Percentiles rank a stretch among this genome's conserved stretches.
phyloP scores from a whole-genome alignment of 495 filamentous ascomycete genomes.

The Podospora sp. region DNA sequence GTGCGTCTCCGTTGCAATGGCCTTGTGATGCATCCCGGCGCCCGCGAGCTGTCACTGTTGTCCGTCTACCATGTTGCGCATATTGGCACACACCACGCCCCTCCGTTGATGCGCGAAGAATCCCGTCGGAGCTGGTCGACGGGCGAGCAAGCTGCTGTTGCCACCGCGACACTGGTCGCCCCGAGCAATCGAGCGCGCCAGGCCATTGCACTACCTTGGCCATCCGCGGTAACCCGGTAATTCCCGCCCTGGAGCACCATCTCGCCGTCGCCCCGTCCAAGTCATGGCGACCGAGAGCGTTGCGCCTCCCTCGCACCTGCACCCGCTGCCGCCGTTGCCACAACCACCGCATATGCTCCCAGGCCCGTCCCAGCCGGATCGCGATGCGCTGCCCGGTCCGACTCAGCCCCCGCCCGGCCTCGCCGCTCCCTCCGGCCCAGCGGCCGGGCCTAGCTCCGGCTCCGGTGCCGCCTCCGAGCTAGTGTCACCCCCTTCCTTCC shows the following conservation, averaged over 20 bases:
- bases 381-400: slow-evolving; percentile 33
- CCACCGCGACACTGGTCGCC: slow-evolving; percentile 27
- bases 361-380: slow-evolving; percentile 29
- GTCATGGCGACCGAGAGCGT: slow-evolving; percentile 36
- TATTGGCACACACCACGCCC: slow-evolving; percentile 25
- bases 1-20: slow-evolving; percentile 31
- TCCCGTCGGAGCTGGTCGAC: slow-evolving; percentile 26
- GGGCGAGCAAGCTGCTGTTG: slow-evolving; percentile 29
- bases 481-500: slow-evolving; percentile 15
- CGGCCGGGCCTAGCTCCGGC: slow-evolving; percentile 12
- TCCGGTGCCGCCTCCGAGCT: slow-evolving; percentile 18
- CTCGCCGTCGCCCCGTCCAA: neutral
- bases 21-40: slow-evolving; percentile 39
- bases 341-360: slow-evolving; percentile 22
- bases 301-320: slow-evolving; percentile 25
- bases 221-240: slow-evolving; percentile 9
- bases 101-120: slow-evolving; percentile 38
- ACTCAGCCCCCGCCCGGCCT: slow-evolving; percentile 26
- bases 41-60: slow-evolving; percentile 24
- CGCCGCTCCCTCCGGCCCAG: slow-evolving; percentile 23
- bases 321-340: neutral
- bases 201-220: neutral
- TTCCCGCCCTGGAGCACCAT: neutral
- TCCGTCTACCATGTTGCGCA: slow-evolving; percentile 37
- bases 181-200: slow-evolving; percentile 17